These are phyloP conservation scores for Vanderwaltozyma tropicalis DNA, from an alignment of 805 yeast species.

Conservation along the genomic window DNA sequence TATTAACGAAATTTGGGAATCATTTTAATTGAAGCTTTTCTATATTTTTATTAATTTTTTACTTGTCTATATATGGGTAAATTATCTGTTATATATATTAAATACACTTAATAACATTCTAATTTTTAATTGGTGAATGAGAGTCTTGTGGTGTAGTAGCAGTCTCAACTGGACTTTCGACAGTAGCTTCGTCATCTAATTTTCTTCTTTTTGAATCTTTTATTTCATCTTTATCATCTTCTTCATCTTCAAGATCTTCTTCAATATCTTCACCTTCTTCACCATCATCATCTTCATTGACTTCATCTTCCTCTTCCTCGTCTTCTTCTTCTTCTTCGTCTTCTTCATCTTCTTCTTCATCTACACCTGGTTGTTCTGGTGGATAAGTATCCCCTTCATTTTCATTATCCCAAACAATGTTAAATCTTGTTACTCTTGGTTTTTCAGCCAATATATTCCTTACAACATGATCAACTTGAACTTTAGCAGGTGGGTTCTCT, in stretches of 20 bases:
- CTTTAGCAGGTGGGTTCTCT: slow-evolving; percentile 47
- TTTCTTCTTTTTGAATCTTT: slow-evolving; percentile 12
- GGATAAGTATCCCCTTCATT: slow-evolving; percentile 59
- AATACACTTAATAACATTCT: too few species aligned
- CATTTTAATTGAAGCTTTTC: too few species aligned
- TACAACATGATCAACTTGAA: slow-evolving; percentile 51
- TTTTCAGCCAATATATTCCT: slow-evolving; percentile 93
- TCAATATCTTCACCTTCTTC: slow-evolving; percentile 23
- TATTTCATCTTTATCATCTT: slow-evolving; percentile 30
- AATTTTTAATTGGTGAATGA: slow-evolving; percentile 6
- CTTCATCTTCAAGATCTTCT: slow-evolving; percentile 36
- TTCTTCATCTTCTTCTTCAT: slow-evolving; percentile 53
- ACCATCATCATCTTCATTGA: slow-evolving; percentile 18
- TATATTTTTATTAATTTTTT: too few species aligned
- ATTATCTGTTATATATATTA: too few species aligned
- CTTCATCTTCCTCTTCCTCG: slow-evolving; percentile 23
- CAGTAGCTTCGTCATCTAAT: slow-evolving; percentile 5
- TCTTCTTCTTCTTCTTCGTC: slow-evolving; percentile 47
- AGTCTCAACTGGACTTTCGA: slow-evolving; percentile 10
- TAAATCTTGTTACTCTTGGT: slow-evolving; percentile 94
- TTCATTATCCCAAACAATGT: slow-evolving; percentile 92
- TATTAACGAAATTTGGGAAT: slow-evolving; percentile 33
- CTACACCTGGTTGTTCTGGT: slow-evolving; percentile 63
- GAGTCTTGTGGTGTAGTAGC: slow-evolving; percentile 24
- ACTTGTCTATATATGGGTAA: background rate